These are phyloP conservation scores for Chytridiales sp. DNA, from an alignment of 371 early-diverging fungal species.

Conservation along the genomic window DNA sequence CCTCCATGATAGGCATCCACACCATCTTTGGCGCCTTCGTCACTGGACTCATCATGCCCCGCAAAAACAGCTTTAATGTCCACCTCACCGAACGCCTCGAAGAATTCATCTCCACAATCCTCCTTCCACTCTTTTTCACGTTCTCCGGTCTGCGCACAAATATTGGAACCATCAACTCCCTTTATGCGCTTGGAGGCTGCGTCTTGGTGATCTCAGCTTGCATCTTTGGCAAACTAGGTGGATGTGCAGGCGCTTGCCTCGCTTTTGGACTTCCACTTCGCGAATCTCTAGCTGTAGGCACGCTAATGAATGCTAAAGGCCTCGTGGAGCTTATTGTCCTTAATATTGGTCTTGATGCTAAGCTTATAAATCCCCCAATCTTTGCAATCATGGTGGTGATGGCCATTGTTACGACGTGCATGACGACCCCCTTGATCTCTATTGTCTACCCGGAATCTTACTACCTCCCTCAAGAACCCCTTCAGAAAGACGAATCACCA, in stretches of 20 bases:
- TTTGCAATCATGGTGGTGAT: conserved; percentile 89
- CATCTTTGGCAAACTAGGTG: too few species aligned
- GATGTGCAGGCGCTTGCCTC: too few species aligned
- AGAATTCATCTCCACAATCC: conserved; percentile 80
- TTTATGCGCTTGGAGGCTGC: too few species aligned
- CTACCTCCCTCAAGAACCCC: too few species aligned
- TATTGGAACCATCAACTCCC: too few species aligned
- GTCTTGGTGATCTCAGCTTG: too few species aligned
- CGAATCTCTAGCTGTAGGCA: conserved; percentile 81
- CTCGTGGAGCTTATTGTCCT: conserved; percentile 92
- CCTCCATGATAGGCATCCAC: conserved; percentile 85
- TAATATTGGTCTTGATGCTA: conserved; percentile 84
- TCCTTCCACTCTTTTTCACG: conserved; percentile 92
- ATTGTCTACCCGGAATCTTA: conserved; percentile 37
- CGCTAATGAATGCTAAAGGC: conserved; percentile 97
- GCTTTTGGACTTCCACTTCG: too few species aligned
- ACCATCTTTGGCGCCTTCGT: conserved; percentile 92
- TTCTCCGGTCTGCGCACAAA: conserved; percentile 91
- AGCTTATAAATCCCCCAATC: conserved; percentile 74
- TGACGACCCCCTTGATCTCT: conserved; percentile 59
- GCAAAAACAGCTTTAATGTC: conserved; percentile 82
- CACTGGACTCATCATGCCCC: conserved; percentile 83
- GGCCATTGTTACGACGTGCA: conserved; percentile 80
- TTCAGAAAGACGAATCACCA: too few species aligned
- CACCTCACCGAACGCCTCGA: conserved; percentile 89